Base-by-base conservation (phyloP, 2,329 filamentous ascomycete species). In the Aspergillus neotritici region DNA sequence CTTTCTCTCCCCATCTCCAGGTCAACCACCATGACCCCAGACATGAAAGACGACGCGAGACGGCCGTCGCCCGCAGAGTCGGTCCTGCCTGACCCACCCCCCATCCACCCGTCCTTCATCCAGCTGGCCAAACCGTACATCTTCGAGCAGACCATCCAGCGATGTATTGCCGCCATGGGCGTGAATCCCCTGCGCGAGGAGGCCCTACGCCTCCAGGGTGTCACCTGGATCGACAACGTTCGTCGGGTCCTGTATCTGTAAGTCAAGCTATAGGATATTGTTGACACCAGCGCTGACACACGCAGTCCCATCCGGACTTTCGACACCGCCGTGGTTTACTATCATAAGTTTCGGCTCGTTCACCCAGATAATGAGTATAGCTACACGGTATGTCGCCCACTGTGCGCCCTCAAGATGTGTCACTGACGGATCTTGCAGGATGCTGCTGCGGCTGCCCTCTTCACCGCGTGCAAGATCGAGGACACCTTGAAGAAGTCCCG, bases 401-500 rank as follows among this genome's bases (percentile, higher is more conserved):
- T n/a, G 32, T 15, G 13, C 6, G 37, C 12, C 35, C 17, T 31
- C 10, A 7, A 4, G 38, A 29, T 14, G 34, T 44, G 15, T 51
- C 38, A 15, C 44, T 54, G 29, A 49, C 16, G 21, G 21, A 25
- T 25, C 17, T n/a, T 32, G 25, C 29, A 87, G 65, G 91, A 97
- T 62, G 90, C 88, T 2, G 88, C 91, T 0, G 80, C 93, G 5
- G 88, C 93, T 1, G 85, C 88, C 16, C 73, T 98, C 7, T 91
- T 97, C 60, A 86, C 90, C 3, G 90, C 90, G 2, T 97, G 91
- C 74, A 98, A 98, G 71, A 89, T 94, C 35, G 93, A 98, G 67
- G 93, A 98, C 65, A 98, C 93, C 0, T 79, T 96, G 53, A 98
- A 98, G 70, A 97, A 97, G 72, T 94, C 88, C 3, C 82, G 80